These are phyloP conservation scores for Schizothecium vesticola DNA, from an alignment of 495 filamentous ascomycete genomes.

Conservation along the genomic window DNA sequence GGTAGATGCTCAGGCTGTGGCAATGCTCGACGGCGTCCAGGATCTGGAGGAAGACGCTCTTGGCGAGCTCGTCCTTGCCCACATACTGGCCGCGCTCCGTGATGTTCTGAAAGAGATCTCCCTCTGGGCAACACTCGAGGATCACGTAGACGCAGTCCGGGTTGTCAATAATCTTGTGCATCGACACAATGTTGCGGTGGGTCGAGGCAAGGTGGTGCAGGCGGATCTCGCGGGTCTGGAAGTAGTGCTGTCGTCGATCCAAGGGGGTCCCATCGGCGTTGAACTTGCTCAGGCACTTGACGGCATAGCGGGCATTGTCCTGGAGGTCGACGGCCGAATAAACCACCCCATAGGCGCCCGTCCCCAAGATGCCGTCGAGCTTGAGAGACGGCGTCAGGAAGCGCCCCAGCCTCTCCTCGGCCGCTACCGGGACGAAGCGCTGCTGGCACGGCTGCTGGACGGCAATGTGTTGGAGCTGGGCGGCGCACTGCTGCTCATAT, in stretches of 20 bases:
- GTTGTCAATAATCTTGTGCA: conserved; percentile 90
- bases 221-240: conserved; percentile 89
- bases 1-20: conserved; percentile 91
- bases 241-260: conserved; percentile 79
- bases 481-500: conserved; percentile 40
- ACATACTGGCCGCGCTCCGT: conserved; percentile 91
- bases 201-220: conserved; percentile 82
- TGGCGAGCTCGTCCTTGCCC: conserved; percentile 85
- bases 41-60: conserved; percentile 86
- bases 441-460: conserved; percentile 36
- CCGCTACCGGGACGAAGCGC: conserved; percentile 43
- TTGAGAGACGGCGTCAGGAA: conserved; percentile 77
- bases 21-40: conserved; percentile 96
- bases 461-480: conserved; percentile 25
- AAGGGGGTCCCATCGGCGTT: conserved; percentile 62
- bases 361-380: conserved; percentile 78
- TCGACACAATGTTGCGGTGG: conserved; percentile 89
- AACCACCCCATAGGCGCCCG: conserved; percentile 94
- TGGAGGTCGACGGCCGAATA: conserved; percentile 88
- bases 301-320: conserved; percentile 78
- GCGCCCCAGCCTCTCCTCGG: conserved; percentile 83
- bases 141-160: conserved; percentile 94
- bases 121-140: conserved; percentile 95
- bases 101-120: conserved; percentile 94
- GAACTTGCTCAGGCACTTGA: conserved; percentile 92